Evolutionary conservation across 176 grass and related monocot species (phyloP), one percentile per base, ranked within the genome.

Genomic region (Poa pratensis): DNA sequence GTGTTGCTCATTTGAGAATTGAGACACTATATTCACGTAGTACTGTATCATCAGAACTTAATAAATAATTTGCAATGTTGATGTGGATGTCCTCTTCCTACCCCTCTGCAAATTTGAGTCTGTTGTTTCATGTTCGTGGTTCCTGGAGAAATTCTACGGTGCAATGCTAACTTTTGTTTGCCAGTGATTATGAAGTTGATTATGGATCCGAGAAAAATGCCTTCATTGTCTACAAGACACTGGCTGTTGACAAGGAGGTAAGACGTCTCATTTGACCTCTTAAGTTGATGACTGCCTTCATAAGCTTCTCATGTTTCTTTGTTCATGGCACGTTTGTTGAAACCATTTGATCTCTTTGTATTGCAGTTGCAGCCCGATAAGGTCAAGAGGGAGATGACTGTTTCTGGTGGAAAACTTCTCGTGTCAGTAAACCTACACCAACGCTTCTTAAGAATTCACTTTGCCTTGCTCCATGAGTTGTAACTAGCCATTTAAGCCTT

Each of bases 311-410:
- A 37, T 17, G 22, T 37, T 65, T 71, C 6, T 71, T 62, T 49
- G 2, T 86, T 50, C 27, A 65, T 60, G 51, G 20, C 18, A 43
- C 16, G 10, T 67, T 61, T 69, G 48, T 19, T 2, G 23, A 65
- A 75, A 59, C 42, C 34, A 0, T 20, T 74, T 52, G 35, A 20
- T 63, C 20, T 19, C 53, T 87, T 91, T 67, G 9, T 22, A 66
- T 80, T 85, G 69, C 87, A 98, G 95, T 86, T 98, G 84, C 93
- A 98, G 55, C 95, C 91, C 5, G 93, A 95, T 48, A 98, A 98
- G 85, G 93, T 98, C 27, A 92, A 69, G 75, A 87, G 93, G 73
- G 90, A 93, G 82, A 93, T 92, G 87, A 74, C 64, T 65, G 74
- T 95, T 85, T 93, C 85, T 16, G 77, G 87, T 85, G 79, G 87